Conservation (phyloP, 768 basidiomycete species). For the Clathrus columnatus region DNA sequence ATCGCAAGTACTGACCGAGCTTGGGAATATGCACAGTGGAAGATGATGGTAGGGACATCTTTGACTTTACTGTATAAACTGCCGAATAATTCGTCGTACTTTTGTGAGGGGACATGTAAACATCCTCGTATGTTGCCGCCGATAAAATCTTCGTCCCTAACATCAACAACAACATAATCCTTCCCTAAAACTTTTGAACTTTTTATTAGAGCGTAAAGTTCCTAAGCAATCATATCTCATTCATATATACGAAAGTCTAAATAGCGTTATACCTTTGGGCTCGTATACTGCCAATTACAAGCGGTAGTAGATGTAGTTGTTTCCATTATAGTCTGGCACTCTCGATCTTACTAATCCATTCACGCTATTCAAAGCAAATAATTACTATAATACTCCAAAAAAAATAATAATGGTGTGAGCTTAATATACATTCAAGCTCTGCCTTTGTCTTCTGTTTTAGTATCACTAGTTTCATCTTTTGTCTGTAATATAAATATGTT, state of each 20-base stretch:
- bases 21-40: constrained; percentile 76
- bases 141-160: constrained; percentile 71
- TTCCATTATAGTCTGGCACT: no score
- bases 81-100: constrained; percentile 50
- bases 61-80: constrained; percentile 52
- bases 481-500: no score
- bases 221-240: constrained; percentile 31
- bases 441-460: no score
- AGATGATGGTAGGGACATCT: constrained; percentile 54
- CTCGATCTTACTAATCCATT: no score
- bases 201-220: constrained; percentile 63
- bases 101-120: constrained; percentile 51
- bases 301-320: no score
- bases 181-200: constrained; percentile 47
- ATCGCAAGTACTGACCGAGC: constrained; percentile 43
- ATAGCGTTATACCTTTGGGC: constrained; percentile 4
- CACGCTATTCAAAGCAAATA: no score
- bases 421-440: no score
- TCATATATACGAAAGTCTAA: background rate
- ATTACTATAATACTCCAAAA: no score
- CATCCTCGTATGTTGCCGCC: constrained; percentile 73
- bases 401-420: no score
- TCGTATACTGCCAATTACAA: constrained; percentile 8
- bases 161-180: constrained; percentile 74
- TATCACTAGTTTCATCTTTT: no score